Evolutionary conservation across 2,329 filamentous ascomycete genomes (phyloP).

Genomic region (Pseudogymnoascus sp.): DNA sequence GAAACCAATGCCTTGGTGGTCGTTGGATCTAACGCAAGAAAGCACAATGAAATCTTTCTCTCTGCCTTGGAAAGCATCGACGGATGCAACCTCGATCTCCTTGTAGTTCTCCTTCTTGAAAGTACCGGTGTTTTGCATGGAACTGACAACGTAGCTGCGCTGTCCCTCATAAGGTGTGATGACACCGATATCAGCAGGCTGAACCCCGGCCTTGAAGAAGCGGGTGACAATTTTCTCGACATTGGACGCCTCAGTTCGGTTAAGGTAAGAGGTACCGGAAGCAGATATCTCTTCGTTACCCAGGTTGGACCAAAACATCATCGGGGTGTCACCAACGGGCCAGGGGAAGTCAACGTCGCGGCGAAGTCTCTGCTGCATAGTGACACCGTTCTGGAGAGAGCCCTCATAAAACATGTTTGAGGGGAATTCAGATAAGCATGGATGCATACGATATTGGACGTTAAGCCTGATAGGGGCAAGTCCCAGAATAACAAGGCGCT

Average conservation of each 20-base stretch:
- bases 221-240: slow-evolving; percentile 98
- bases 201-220: slow-evolving; percentile 98
- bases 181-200: slow-evolving; percentile 86
- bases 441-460: slow-evolving; percentile 98
- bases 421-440: slow-evolving; percentile 91
- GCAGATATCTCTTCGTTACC: slow-evolving; percentile 98
- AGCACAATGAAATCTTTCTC: slow-evolving; percentile 99
- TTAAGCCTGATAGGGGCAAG: slow-evolving; percentile 87
- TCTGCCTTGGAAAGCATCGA: slow-evolving; percentile 96
- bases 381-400: slow-evolving; percentile 92
- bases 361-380: slow-evolving; percentile 77
- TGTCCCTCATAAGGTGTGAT: slow-evolving; percentile 98
- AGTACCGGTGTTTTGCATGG: slow-evolving; percentile 96
- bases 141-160: slow-evolving; percentile 94
- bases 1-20: slow-evolving; percentile 98
- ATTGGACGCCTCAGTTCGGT: slow-evolving; percentile 92
- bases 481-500: slow-evolving; percentile 87
- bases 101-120: slow-evolving; percentile 99
- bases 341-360: slow-evolving; percentile 96
- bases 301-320: slow-evolving; percentile 99
- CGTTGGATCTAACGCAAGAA: slow-evolving; percentile 95
- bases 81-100: slow-evolving; percentile 94
- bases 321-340: slow-evolving; percentile 87
- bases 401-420: slow-evolving; percentile 99
- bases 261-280: slow-evolving; percentile 94